Conservation (phyloP, 2,329 filamentous ascomycete genomes). For the Aspergillus costaricaensis region DNA sequence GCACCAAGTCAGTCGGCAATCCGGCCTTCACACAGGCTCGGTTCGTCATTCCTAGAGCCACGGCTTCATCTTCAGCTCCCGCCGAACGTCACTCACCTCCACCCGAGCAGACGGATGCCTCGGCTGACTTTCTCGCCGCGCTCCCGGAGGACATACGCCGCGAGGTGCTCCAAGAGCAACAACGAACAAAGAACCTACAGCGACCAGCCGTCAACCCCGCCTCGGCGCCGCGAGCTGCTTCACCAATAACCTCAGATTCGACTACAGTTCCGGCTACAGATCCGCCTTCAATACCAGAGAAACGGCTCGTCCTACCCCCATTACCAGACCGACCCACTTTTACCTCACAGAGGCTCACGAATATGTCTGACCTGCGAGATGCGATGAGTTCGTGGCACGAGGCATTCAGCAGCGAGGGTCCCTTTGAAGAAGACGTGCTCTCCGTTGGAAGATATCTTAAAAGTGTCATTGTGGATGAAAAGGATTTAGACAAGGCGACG, state of each 20-base stretch:
- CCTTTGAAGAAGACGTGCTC: constrained; percentile 74
- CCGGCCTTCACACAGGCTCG: constrained; percentile 72
- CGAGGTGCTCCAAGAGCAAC: constrained; percentile 77
- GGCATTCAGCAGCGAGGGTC: constrained; percentile 71
- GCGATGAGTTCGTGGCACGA: constrained; percentile 76
- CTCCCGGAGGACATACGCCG: constrained; percentile 76
- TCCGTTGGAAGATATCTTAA: constrained; percentile 73
- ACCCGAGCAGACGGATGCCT: constrained; percentile 47
- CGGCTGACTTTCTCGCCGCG: constrained; percentile 75
- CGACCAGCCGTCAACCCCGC: constrained; percentile 53
- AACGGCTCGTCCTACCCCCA: constrained; percentile 47
- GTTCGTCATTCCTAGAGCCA: constrained; percentile 54
- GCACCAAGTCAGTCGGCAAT: constrained; percentile 56
- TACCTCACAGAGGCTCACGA: constrained; percentile 59
- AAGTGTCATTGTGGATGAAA: constrained; percentile 73
- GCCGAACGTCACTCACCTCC: constrained; percentile 17
- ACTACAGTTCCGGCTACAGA: constrained; percentile 13
- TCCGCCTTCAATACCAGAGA: constrained; percentile 25
- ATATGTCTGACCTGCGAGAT: constrained; percentile 66
- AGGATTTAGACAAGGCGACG: constrained; percentile 73
- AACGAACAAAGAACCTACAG: constrained; percentile 60
- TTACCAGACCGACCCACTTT: constrained; percentile 60
- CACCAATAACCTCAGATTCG: constrained; percentile 9
- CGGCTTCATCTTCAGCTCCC: constrained; percentile 19
- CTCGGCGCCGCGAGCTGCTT: constrained; percentile 11